These are phyloP conservation scores for Xylaria castorea DNA, from an alignment of 495 filamentous ascomycete genomes.

Conservation along the genomic window DNA sequence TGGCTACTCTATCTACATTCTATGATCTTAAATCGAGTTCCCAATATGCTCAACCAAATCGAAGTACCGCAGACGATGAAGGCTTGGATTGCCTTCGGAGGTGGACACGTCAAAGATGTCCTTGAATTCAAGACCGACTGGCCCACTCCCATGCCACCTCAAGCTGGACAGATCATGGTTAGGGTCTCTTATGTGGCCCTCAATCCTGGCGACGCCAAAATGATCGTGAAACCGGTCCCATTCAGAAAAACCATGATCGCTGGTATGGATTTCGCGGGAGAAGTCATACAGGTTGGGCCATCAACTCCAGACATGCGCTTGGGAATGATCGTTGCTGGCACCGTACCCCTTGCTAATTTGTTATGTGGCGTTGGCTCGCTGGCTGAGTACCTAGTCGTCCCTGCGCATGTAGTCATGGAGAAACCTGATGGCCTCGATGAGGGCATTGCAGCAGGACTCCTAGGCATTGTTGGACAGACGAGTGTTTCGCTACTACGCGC, in stretches of 20 bases:
- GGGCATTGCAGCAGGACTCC: slow-evolving; percentile 30
- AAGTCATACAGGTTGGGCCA: slow-evolving; percentile 30
- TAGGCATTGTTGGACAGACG: slow-evolving; percentile 35
- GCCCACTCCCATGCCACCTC: slow-evolving; percentile 30
- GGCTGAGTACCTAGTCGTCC: slow-evolving; percentile 32
- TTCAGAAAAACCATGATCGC: slow-evolving; percentile 21
- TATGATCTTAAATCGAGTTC: background rate
- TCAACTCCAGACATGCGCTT: slow-evolving; percentile 3
- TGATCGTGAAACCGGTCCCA: slow-evolving; percentile 29
- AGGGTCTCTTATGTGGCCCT: slow-evolving; percentile 32
- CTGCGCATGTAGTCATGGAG: slow-evolving; percentile 30
- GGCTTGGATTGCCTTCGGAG: slow-evolving; percentile 26
- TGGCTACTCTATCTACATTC: background rate
- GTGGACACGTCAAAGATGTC: slow-evolving; percentile 25
- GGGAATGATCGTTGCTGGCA: slow-evolving; percentile 29
- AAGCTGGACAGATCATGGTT: slow-evolving; percentile 32
- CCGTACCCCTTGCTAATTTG: slow-evolving; percentile 19
- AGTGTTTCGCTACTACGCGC: slow-evolving; percentile 24
- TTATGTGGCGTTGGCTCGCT: slow-evolving; percentile 27
- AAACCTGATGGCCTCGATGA: slow-evolving; percentile 30
- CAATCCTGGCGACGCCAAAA: slow-evolving; percentile 33
- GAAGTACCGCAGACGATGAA: slow-evolving; percentile 29
- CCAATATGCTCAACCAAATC: slow-evolving; percentile 15
- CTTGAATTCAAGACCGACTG: slow-evolving; percentile 28
- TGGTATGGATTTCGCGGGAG: slow-evolving; percentile 32